phyloP scores from a whole-genome alignment of 2,329 filamentous ascomycete species.

The Arthrobotrys sphaeroides region DNA sequence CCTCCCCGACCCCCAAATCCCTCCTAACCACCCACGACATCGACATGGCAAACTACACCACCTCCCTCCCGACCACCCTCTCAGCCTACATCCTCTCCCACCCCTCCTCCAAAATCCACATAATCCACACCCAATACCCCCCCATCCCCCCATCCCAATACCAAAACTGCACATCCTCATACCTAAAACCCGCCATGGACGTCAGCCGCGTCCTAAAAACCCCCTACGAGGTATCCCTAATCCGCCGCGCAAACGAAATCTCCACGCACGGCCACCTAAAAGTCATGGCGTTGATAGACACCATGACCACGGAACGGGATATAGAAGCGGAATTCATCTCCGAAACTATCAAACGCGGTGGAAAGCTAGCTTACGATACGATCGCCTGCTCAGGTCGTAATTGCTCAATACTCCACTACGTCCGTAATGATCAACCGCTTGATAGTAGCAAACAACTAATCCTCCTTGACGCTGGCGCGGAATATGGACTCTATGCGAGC shows the following conservation, averaged over 20 bases:
- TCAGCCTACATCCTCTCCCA: slow-evolving; percentile 59
- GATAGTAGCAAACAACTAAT: slow-evolving; percentile 75
- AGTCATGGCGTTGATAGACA: slow-evolving; percentile 68
- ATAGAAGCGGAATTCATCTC: slow-evolving; percentile 80
- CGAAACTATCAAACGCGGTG: slow-evolving; percentile 76
- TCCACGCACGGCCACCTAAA: slow-evolving; percentile 79
- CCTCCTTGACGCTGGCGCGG: slow-evolving; percentile 86
- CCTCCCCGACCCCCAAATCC: slow-evolving; percentile 44
- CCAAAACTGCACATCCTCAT: slow-evolving; percentile 64
- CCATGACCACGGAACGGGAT: slow-evolving; percentile 79
- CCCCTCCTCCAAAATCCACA: slow-evolving; percentile 55
- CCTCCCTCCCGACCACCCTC: slow-evolving; percentile 59
- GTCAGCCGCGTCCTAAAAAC: slow-evolving; percentile 83
- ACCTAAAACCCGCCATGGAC: slow-evolving; percentile 78
- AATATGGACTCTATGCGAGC: slow-evolving; percentile 84
- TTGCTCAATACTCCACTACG: slow-evolving; percentile 86
- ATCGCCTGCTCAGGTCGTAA: slow-evolving; percentile 87
- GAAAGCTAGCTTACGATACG: slow-evolving; percentile 83
- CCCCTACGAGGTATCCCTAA: slow-evolving; percentile 82
- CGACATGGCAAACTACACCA: slow-evolving; percentile 73
- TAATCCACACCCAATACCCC: slow-evolving; percentile 51
- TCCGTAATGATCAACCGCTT: slow-evolving; percentile 78
- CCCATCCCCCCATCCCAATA: slow-evolving; percentile 27
- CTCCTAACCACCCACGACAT: slow-evolving; percentile 70
- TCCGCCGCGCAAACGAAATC: slow-evolving; percentile 81